phyloP scores from a whole-genome alignment of 306 rosid genomes.

The Vigna unguiculata region DNA sequence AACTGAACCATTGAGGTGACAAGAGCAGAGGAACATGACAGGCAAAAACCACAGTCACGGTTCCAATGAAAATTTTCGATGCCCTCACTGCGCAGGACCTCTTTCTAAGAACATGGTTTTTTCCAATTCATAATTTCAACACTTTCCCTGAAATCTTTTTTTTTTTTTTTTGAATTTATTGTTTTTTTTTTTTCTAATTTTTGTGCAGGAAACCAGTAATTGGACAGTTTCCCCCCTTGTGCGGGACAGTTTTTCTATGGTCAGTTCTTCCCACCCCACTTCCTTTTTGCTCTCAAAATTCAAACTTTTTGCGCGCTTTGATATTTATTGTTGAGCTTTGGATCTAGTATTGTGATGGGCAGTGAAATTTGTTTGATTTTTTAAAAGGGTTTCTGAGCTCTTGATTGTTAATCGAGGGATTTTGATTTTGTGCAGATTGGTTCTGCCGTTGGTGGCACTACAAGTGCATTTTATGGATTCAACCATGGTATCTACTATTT shows the following conservation, averaged over 20 bases:
- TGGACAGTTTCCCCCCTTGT: slow-evolving; percentile 80
- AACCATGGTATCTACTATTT: slow-evolving; percentile 66
- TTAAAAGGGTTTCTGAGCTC: neutral
- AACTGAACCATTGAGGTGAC: slow-evolving; percentile 2
- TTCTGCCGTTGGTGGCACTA: slow-evolving; percentile 90
- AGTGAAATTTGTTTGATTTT: slow-evolving; percentile 4
- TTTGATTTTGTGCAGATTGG: slow-evolving; percentile 67
- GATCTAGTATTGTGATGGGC: slow-evolving; percentile 28
- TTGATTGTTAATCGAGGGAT: neutral
- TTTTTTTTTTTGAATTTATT: neutral
- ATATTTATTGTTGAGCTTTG: slow-evolving; percentile 13
- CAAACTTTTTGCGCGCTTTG: slow-evolving; percentile 17
- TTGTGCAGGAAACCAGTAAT: slow-evolving; percentile 70
- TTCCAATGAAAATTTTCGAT: slow-evolving; percentile 50
- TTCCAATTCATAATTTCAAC: slow-evolving; percentile 6
- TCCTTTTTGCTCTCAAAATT: slow-evolving; percentile 32
- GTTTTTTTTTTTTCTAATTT: neutral
- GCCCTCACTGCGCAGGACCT: slow-evolving; percentile 90
- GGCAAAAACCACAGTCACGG: neutral
- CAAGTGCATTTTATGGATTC: slow-evolving; percentile 96
- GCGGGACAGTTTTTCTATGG: slow-evolving; percentile 94
- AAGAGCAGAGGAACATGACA: slow-evolving; percentile 34
- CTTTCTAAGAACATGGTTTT: slow-evolving; percentile 72
- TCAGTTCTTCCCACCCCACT: slow-evolving; percentile 36
- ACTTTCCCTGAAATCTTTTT: neutral